These are phyloP conservation scores for Coniferiporia weirii DNA, from an alignment of 1,284 basidiomycete species.

Conservation along the genomic window DNA sequence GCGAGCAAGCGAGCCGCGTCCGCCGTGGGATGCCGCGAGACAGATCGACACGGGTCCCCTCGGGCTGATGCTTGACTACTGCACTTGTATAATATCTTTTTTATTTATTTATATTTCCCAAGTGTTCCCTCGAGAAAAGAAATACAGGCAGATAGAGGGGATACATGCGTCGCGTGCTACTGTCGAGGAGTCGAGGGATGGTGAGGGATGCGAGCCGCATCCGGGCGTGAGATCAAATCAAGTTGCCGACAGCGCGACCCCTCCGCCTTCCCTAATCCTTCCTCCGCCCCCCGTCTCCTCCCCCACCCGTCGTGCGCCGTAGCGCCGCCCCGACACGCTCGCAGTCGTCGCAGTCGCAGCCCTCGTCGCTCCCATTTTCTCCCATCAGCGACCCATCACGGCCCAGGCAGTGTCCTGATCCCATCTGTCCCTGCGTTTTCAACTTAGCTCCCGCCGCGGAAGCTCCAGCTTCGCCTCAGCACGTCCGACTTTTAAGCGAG, in stretches of 20 bases:
- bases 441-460: background rate
- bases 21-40: background rate
- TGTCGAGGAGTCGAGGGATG: no score
- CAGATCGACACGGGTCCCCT: background rate
- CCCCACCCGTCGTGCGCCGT: slow-evolving; percentile 20
- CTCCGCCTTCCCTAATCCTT: slow-evolving; percentile 3
- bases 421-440: slow-evolving; percentile 8
- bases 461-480: background rate
- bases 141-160: no score
- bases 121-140: no score
- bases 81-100: no score
- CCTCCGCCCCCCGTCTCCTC: slow-evolving; percentile 23
- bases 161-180: no score
- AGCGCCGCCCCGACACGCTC: background rate
- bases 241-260: slow-evolving; percentile 1
- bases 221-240: background rate
- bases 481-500: background rate
- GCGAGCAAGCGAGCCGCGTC: background rate
- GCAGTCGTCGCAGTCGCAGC: slow-evolving; percentile 12
- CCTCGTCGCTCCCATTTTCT: slow-evolving; percentile 6
- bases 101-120: no score
- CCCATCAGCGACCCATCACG: slow-evolving; percentile 14
- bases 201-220: no score
- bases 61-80: no score
- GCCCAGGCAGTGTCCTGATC: slow-evolving; percentile 15